Base-by-base conservation (phyloP, 805 yeast genomes). In the Teunomyces atbi region DNA sequence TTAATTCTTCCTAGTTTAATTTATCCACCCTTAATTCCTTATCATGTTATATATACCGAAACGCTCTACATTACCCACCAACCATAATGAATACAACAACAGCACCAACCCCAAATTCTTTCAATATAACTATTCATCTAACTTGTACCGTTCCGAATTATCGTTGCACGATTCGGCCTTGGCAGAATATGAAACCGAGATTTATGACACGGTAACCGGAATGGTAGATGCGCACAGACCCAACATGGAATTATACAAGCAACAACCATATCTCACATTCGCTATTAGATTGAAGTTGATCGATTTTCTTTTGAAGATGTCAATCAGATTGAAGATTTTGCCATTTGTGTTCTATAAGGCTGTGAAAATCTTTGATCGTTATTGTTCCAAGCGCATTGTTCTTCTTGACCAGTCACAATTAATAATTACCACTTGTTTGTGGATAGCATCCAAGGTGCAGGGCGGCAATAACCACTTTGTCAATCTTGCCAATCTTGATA, bases 391-490 rank as follows among this genome's bases (percentile, higher is more conserved):
- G 57, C 76, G 98, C 56, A 82, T 90, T 6, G 94, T 91, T 0
- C 77, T 86, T 52, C 80, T 84, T 54, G 91, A 87, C 47, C 98
- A 91, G 66, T 83, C 89, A 50, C 97, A 91, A 65, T 75, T 92
- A 45, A 92, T 92, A 8, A 89, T 95, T 27, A 86, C 96, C 50
- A 89, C 96, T 4, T 89, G 96, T 50, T 70, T 92, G 29, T 92
- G 98, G 97, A 78, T 92, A 27, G 89, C 96, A 2, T 84, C 96
- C 20, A 92, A 92, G 64, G 76, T 83, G n/a, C 79, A 79, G 57
- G 89, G 89, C 41, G 89, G 89, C 32, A 83, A 84, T 63, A 81
- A 81, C 54, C 89, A 83, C 64, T 79, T 82, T 54, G 76, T 80
- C 45, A 80, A 80, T 59, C 69, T 65, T 42, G 53, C 45, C 38